Conservation (phyloP, 176 grass and related monocot genomes). For the Hordeum marinum region DNA sequence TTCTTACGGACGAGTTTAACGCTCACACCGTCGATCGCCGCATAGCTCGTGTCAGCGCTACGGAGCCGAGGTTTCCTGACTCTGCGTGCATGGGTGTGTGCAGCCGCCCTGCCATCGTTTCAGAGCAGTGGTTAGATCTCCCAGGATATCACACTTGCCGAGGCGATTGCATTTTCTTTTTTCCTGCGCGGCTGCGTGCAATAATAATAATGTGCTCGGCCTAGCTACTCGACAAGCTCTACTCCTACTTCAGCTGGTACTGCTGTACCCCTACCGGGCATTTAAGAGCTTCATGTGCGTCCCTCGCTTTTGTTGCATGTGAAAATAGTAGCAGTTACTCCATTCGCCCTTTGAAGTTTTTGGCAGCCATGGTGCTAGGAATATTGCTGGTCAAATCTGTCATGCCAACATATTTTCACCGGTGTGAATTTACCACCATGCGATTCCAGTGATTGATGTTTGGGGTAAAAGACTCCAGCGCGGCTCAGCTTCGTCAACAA, state of each 20-base stretch:
- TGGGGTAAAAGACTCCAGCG: not conserved
- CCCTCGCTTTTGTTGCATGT: not conserved
- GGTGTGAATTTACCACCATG: not conserved
- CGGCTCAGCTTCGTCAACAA: not conserved
- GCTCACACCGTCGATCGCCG: not conserved
- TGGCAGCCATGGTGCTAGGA: not conserved
- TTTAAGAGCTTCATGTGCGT: conserved; percentile 3
- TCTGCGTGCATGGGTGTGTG: not conserved
- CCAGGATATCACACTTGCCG: conserved; percentile 28
- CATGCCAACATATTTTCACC: not conserved
- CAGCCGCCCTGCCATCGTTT: not conserved
- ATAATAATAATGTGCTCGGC: not conserved
- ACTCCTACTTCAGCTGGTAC: not conserved
- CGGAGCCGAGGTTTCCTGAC: not conserved
- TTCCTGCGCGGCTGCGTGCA: not conserved
- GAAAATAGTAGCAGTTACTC: not conserved
- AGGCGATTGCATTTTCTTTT: not conserved
- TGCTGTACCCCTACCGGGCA: not conserved
- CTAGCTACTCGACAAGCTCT: not conserved
- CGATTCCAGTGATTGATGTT: not conserved
- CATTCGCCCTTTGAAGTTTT: not conserved
- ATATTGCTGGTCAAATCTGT: not conserved
- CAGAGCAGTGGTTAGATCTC: conserved; percentile 37
- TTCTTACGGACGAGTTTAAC: not conserved
- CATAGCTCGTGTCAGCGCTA: not conserved